A percentile compares a stretch with the other conserved stretches of the same genome.
Conservation (phyloP, 2,329 filamentous ascomycete genomes). For the Xylariaceae sp. region DNA sequence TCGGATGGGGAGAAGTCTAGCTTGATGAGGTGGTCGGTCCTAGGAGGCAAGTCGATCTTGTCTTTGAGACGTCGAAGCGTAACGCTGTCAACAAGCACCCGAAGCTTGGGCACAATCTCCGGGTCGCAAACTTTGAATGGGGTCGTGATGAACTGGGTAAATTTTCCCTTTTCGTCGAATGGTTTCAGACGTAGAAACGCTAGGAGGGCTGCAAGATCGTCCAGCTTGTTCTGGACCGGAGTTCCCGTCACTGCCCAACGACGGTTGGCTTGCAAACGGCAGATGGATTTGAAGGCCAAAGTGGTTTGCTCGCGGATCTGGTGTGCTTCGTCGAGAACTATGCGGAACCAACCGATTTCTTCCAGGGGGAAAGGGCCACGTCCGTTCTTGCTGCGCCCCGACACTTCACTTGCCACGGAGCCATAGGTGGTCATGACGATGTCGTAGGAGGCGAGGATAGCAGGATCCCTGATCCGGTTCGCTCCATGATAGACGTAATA, state of each 20-base stretch:
- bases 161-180: constrained; percentile 75
- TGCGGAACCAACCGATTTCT: constrained; percentile 85
- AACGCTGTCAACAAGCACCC: constrained; percentile 89
- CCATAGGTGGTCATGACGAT: constrained; percentile 92
- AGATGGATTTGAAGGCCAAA: constrained; percentile 80
- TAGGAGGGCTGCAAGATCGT: constrained; percentile 83
- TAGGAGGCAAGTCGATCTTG: constrained; percentile 76
- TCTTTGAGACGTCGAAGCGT: constrained; percentile 90
- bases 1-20: constrained; percentile 78
- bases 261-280: constrained; percentile 72
- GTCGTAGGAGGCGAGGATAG: constrained; percentile 70
- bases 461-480: constrained; percentile 66
- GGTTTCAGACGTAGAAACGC: constrained; percentile 82
- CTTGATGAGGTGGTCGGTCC: constrained; percentile 68
- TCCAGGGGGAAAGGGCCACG: constrained; percentile 63
- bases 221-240: constrained; percentile 88
- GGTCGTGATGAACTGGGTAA: constrained; percentile 74
- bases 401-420: constrained; percentile 77
- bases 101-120: constrained; percentile 78
- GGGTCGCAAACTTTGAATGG: constrained; percentile 87
- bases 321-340: constrained; percentile 93
- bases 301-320: constrained; percentile 85
- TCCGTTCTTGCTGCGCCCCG: constrained; percentile 59
- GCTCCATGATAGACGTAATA: constrained; percentile 87
- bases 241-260: constrained; percentile 98